A percentile compares a stretch with the other conserved stretches of the same genome.
These are phyloP conservation scores for Pyricularia pennisetigena DNA, from an alignment of 2,329 filamentous ascomycete species.

Conservation along the genomic window DNA sequence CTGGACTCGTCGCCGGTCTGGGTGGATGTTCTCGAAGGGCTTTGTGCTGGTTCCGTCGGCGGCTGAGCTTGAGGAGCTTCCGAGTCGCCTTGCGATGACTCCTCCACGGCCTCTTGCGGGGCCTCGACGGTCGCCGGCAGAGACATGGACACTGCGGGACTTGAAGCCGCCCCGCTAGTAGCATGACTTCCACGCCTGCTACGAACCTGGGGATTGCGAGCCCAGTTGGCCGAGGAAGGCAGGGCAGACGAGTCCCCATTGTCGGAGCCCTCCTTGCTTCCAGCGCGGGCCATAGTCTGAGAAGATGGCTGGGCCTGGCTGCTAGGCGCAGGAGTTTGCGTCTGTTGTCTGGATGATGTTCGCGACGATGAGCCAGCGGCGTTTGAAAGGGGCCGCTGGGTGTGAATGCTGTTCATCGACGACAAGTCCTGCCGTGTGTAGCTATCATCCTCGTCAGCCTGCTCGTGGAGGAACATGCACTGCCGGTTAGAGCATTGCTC, in stretches of 20 bases:
- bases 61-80: slow-evolving; percentile 12
- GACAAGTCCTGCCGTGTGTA: slow-evolving; percentile 92
- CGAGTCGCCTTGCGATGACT: slow-evolving; percentile 17
- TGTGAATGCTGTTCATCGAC: slow-evolving; percentile 83
- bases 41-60: neutral
- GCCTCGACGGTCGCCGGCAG: slow-evolving; percentile 43
- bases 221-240: slow-evolving; percentile 91
- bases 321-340: slow-evolving; percentile 17
- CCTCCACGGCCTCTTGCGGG: slow-evolving; percentile 31
- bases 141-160: slow-evolving; percentile 61
- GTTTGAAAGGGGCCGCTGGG: slow-evolving; percentile 55
- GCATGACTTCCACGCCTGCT: slow-evolving; percentile 69
- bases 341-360: slow-evolving; percentile 42
- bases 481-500: slow-evolving; percentile 92
- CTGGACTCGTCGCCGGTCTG: neutral
- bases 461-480: slow-evolving; percentile 97
- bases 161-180: slow-evolving; percentile 72
- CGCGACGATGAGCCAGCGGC: slow-evolving; percentile 35
- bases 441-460: slow-evolving; percentile 95
- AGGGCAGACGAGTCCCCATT: slow-evolving; percentile 79
- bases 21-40: neutral
- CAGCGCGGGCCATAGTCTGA: slow-evolving; percentile 62
- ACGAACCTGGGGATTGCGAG: slow-evolving; percentile 55
- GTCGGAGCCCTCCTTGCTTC: slow-evolving; percentile 69
- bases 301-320: slow-evolving; percentile 27